Conservation (phyloP, 495 filamentous ascomycete species). For the Aspergillus leporis region DNA sequence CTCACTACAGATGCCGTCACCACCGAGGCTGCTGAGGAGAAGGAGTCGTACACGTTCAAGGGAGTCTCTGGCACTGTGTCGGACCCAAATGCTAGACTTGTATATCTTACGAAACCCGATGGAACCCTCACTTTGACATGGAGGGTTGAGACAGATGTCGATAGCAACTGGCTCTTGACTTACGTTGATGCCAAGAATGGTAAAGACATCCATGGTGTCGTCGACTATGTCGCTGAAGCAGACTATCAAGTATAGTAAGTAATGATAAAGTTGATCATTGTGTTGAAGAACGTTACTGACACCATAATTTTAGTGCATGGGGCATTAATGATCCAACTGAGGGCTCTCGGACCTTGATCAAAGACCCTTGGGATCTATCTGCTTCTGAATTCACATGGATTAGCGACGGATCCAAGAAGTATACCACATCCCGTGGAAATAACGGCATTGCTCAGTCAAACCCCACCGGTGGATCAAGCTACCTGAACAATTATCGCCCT, state of each 20-base stretch:
- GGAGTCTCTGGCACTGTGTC: conserved; percentile 9
- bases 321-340: conserved; percentile 16
- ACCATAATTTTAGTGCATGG: conserved; percentile 4
- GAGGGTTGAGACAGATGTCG: conserved; percentile 14
- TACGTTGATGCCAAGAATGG: conserved; percentile 14
- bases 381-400: conserved; percentile 15
- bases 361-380: conserved; percentile 9
- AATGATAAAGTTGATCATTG: too few relatives aligned
- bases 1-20: neutral
- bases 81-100: conserved; percentile 13
- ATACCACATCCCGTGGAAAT: conserved; percentile 14
- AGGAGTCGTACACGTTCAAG: conserved; percentile 9
- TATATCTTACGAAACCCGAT: conserved; percentile 9
- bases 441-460: conserved; percentile 17
- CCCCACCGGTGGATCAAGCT: conserved; percentile 6
- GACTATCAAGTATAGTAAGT: conserved; percentile 19
- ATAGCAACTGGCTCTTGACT: conserved; percentile 15
- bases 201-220: conserved; percentile 7
- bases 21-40: neutral
- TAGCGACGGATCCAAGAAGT: conserved; percentile 8
- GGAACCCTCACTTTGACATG: conserved; percentile 11
- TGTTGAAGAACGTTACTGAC: neutral
- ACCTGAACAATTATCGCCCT: conserved; percentile 11
- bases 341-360: conserved; percentile 8
- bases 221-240: conserved; percentile 15